Conservation (phyloP, 2,329 filamentous ascomycete genomes). For the Xylariomycetidae sp. region DNA sequence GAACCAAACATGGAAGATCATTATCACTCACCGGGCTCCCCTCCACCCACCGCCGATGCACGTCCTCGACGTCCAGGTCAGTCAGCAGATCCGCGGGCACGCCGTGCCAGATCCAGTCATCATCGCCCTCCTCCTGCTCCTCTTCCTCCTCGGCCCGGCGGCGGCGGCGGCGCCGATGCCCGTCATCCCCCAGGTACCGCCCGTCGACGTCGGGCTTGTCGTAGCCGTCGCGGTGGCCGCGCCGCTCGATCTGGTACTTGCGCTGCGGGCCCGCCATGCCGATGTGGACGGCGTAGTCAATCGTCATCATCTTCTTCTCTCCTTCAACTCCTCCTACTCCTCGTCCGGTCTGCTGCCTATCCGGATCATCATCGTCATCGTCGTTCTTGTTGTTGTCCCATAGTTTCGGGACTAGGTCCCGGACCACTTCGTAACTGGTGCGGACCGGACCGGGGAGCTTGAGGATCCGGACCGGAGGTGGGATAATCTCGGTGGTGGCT, state of each 20-base stretch:
- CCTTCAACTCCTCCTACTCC: not conserved
- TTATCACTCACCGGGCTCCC: slow-evolving; percentile 43
- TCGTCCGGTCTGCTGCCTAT: no score
- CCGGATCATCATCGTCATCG: not conserved
- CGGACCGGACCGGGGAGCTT: slow-evolving; percentile 63
- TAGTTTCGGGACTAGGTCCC: slow-evolving; percentile 58
- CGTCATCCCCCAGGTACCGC: slow-evolving; percentile 49
- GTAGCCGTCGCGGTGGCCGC: slow-evolving; percentile 70
- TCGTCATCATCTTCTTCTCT: no score
- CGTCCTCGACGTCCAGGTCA: slow-evolving; percentile 52
- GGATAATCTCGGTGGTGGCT: slow-evolving; percentile 1
- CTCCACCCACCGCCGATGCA: slow-evolving; percentile 51
- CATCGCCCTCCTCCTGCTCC: slow-evolving; percentile 28
- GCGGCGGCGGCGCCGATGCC: no score
- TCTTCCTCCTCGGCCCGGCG: no score
- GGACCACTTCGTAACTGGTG: slow-evolving; percentile 66
- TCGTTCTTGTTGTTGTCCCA: slow-evolving; percentile 41
- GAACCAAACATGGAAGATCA: slow-evolving; percentile 9
- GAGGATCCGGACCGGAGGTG: slow-evolving; percentile 55
- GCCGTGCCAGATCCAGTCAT: slow-evolving; percentile 52
- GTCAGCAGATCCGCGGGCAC: slow-evolving; percentile 52
- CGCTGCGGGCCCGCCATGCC: slow-evolving; percentile 67
- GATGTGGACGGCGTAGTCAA: slow-evolving; percentile 69
- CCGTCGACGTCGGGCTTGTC: slow-evolving; percentile 65
- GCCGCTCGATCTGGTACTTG: slow-evolving; percentile 66